Evolutionary conservation across 208 protist genomes (phyloP).

Genomic region (Wallacemonas sp.): DNA sequence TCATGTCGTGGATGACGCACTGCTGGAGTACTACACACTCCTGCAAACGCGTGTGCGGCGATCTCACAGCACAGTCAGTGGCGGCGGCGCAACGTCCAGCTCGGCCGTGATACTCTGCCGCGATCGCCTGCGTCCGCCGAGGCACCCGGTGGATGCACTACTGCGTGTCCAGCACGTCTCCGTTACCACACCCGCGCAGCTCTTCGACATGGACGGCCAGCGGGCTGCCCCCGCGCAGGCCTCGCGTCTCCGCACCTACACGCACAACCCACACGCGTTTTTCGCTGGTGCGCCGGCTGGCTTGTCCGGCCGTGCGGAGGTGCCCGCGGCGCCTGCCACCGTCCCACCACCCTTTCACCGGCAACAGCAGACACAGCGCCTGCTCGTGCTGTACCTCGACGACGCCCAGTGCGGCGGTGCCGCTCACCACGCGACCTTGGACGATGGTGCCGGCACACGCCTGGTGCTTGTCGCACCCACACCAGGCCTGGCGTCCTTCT

Average conservation of each 20-base stretch:
- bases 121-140: constrained; percentile 21
- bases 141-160: not conserved
- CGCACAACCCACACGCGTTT: not conserved
- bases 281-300: too few species aligned
- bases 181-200: constrained; percentile 1
- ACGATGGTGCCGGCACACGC: not conserved
- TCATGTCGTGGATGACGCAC: constrained; percentile 34
- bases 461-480: constrained; percentile 41
- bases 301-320: too few species aligned
- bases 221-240: not conserved
- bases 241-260: not conserved
- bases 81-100: not conserved
- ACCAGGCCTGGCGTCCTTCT: constrained; percentile 14
- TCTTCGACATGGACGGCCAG: not conserved
- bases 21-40: constrained; percentile 16
- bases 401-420: not conserved
- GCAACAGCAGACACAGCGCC: not conserved
- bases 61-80: not conserved
- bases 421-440: not conserved
- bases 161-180: constrained; percentile 4
- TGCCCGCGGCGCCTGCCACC: too few species aligned
- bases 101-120: constrained; percentile 26
- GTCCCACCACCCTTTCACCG: not conserved
- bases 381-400: not conserved
- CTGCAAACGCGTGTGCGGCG: constrained; percentile 10